Evolutionary conservation across 148 eudicot species (phyloP), one percentile per base, ranked within the genome.

Genomic region (Polygonum maritimum): DNA sequence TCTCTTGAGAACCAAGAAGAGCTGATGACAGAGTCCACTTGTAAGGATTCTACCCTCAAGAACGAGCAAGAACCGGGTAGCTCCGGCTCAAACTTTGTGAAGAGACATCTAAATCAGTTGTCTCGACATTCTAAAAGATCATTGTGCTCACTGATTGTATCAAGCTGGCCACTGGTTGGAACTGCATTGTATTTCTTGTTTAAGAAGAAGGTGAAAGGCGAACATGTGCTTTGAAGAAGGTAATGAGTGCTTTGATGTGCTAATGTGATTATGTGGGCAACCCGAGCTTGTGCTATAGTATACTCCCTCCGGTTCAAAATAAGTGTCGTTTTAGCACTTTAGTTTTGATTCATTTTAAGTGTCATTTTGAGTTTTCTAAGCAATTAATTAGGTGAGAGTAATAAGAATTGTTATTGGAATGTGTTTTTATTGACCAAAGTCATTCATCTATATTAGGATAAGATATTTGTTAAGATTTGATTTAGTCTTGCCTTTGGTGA

Each of bases 151-250:
- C 93, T 91, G 18, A 85, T 88, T 60, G 48, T 84, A 33, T 82
- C 96, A 39, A 86, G 82, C 77, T 91, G 88, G 93, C 96, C 94
- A 11, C 67, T 90, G 74, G 77, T 86, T 6, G 86, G 94, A 48
- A 82, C 89, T 36, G 92, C 85, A 33, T 74, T 92, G 18, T 84
- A 79, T 58, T 84, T 85, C 81, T 79, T 88, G 73, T 81, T 84
- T 80, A 84, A 76, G 78, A 90, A 87, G 86, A 71, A 47, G 11
- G 82, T 75, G 76, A 85, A 74, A 44, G 71, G 71, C 33, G 3
- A 10, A 16, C 63, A 86, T 9, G 63, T 73, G 33, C 38, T 75
- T 19, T 71, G 74, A 33, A 86, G 79, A 78, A 77, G 78, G 76
- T 82, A 76, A 26, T 44, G 10, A 44, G 47, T 26, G 11, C 10